Conservation (phyloP, 1,284 basidiomycete genomes). For the Ganoderma multipileum region DNA sequence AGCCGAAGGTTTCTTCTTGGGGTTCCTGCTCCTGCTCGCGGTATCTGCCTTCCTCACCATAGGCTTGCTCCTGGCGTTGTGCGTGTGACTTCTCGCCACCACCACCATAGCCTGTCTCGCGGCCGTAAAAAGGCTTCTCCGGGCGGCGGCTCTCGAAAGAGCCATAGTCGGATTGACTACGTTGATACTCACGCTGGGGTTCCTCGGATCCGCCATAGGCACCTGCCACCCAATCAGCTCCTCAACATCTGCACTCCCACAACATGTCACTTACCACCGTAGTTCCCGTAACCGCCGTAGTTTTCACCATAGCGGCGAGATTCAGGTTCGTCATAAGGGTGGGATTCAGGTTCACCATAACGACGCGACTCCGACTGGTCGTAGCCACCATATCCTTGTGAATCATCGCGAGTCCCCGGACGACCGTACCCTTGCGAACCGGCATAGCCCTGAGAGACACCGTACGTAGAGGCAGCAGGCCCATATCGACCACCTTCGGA, state of each 20-base stretch:
- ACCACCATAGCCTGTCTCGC: conserved; percentile 16
- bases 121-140: conserved; percentile 21
- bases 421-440: not conserved
- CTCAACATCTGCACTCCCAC: not conserved
- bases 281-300: conserved; percentile 12
- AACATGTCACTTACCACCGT: conserved; percentile 10
- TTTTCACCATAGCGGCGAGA: conserved; percentile 18
- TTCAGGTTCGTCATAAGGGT: conserved; percentile 16
- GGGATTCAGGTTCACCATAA: conserved; percentile 5
- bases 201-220: conserved; percentile 25
- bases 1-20: not conserved
- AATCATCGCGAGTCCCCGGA: not conserved
- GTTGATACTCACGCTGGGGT: conserved; percentile 8
- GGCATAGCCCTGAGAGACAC: conserved; percentile 8
- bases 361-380: not conserved
- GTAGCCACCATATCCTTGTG: not conserved
- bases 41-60: conserved; percentile 12
- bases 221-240: not conserved
- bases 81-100: conserved; percentile 12
- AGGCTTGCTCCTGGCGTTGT: conserved; percentile 12
- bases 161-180: conserved; percentile 16
- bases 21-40: conserved; percentile 3
- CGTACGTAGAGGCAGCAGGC: conserved; percentile 16
- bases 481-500: conserved; percentile 23
- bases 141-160: conserved; percentile 18